These are phyloP conservation scores for Closterium sp. DNA, from an alignment of 139 green algal species.

Conservation along the genomic window DNA sequence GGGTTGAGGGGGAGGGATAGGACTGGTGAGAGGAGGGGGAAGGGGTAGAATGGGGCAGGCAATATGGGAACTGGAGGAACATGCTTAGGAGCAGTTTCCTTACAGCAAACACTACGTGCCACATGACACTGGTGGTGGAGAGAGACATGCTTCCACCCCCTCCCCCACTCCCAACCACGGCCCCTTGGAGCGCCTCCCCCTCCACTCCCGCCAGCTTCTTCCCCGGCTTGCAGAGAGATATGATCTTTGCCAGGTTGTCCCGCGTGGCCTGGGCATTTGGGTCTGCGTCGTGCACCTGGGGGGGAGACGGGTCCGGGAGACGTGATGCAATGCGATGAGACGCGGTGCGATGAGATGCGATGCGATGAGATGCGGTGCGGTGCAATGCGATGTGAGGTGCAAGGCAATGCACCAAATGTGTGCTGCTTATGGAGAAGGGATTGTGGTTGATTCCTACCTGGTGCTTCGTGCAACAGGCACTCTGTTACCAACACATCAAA, in stretches of 20 bases:
- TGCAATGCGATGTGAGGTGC: not conserved
- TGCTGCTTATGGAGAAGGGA: too few relatives aligned
- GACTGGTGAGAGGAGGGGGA: not conserved
- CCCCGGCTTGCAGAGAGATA: not conserved
- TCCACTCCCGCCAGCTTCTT: not conserved
- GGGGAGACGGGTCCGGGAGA: too few relatives aligned
- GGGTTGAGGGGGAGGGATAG: not conserved
- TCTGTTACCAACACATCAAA: too few relatives aligned
- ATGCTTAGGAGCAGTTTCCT: not conserved
- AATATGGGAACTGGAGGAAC: not conserved
- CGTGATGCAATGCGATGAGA: too few relatives aligned
- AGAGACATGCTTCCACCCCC: not conserved
- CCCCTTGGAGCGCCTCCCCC: too few relatives aligned
- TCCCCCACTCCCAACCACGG: too few relatives aligned
- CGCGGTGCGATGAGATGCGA: not conserved
- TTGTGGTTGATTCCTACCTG: too few relatives aligned
- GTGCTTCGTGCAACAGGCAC: too few relatives aligned
- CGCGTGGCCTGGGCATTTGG: not conserved
- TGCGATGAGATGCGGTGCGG: too few relatives aligned
- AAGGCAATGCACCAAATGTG: too few relatives aligned
- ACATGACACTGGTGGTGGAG: not conserved
- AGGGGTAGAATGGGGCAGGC: not conserved
- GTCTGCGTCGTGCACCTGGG: not conserved
- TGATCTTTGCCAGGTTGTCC: not conserved
- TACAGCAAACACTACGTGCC: not conserved